These are phyloP conservation scores for Breynia disticha DNA, from an alignment of 441 rosid species.

Conservation along the genomic window DNA sequence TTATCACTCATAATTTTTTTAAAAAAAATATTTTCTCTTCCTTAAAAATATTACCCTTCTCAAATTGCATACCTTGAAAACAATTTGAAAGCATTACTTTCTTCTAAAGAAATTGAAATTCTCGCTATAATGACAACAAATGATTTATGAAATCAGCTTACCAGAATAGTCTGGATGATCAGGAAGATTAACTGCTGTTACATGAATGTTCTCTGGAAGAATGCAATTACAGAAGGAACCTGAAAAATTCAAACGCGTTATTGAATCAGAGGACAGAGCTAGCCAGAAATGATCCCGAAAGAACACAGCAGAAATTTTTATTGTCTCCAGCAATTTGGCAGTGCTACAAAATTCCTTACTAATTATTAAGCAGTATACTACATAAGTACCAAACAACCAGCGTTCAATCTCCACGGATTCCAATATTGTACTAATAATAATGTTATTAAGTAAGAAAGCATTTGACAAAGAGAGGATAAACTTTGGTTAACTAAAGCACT, in stretches of 20 bases:
- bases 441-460: no score
- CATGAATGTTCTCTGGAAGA: conserved; percentile 82
- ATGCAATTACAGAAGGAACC: conserved; percentile 94
- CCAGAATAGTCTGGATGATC: conserved; percentile 70
- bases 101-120: neutral
- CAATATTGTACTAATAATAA: no score
- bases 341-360: no score
- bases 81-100: neutral
- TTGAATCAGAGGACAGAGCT: conserved; percentile 10
- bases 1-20: no score
- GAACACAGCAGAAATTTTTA: neutral
- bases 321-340: no score
- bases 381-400: no score
- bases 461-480: no score
- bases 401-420: no score
- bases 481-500: no score
- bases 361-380: no score
- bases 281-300: conserved; percentile 2
- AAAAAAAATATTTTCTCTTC: no score
- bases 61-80: neutral
- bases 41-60: neutral
- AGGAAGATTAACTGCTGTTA: conserved; percentile 70
- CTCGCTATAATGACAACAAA: neutral
- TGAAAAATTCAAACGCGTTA: conserved; percentile 34
- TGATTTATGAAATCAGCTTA: conserved; percentile 20